Conservation (phyloP, 1,284 basidiomycete species). For the Inonotus obliquus region DNA sequence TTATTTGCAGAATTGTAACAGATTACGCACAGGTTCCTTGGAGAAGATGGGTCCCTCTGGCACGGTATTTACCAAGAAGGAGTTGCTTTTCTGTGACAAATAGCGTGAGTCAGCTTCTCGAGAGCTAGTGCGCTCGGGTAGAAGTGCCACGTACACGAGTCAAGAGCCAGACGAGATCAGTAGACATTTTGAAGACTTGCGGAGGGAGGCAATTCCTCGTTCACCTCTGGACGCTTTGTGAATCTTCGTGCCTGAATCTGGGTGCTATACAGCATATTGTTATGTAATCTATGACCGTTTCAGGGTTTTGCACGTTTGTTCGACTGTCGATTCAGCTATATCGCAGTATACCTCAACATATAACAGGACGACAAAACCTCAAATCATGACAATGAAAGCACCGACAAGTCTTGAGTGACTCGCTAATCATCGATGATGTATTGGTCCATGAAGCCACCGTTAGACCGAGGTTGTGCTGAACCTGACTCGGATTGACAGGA, state of each 20-base stretch:
- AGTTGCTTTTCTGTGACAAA: slow-evolving; percentile 64
- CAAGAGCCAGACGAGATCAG: slow-evolving; percentile 89
- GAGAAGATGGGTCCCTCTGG: slow-evolving; percentile 75
- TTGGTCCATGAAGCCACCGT: too few relatives aligned
- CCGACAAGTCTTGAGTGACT: too few relatives aligned
- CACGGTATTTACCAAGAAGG: slow-evolving; percentile 76
- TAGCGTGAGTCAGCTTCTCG: neutral
- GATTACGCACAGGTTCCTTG: slow-evolving; percentile 68
- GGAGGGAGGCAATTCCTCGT: neutral
- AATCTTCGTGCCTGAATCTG: neutral
- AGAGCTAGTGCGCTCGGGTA: neutral
- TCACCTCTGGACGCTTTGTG: neutral
- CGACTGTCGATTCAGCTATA: neutral
- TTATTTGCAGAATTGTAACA: neutral
- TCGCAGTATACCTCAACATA: too few relatives aligned
- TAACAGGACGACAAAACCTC: too few relatives aligned
- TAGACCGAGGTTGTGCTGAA: too few relatives aligned
- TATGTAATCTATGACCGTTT: neutral
- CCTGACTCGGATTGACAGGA: too few relatives aligned
- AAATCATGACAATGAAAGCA: too few relatives aligned
- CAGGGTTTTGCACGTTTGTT: neutral
- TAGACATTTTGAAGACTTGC: slow-evolving; percentile 52
- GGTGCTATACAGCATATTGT: neutral
- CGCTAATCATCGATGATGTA: too few relatives aligned
- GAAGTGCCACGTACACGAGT: slow-evolving; percentile 61